Evolutionary conservation across 1,284 basidiomycete species (phyloP), one percentile per base, ranked within the genome.

Genomic region (Ganoderma multipileum): DNA sequence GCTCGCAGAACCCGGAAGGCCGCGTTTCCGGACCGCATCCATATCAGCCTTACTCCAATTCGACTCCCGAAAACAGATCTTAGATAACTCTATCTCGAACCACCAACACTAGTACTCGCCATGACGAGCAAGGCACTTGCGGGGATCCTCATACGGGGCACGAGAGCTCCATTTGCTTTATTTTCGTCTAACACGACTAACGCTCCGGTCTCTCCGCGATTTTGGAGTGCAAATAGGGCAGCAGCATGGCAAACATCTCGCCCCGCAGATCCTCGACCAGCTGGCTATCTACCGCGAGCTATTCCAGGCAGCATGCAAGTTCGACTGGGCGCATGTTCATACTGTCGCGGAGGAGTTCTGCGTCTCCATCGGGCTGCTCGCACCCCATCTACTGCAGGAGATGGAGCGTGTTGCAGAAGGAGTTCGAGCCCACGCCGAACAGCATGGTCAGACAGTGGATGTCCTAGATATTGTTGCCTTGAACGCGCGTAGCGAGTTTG

Each of bases 401-500:
- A 81, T 82, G 71, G 72, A 74, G 28, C 80, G 79, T 8, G 79
- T 80, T 39, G 79, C 77, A 0, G 76, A 78, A 47, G 80, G 80
- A 1, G 69, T 79, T 0, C 20, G 52, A 0, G 65, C 70, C 7
- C 16, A 47, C 2, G 36, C 33, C 38, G 18, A 23, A 28, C 18
- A 26, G n/a, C 28, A 59, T 1, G 39, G 7, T 2, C 11, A n/a
- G 41, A 63, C 14, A 16, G 73, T 80, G 7, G 74, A 75, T n/a
- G 52, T 79, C 20, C 66, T 78, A 2, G 79, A 81, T 61, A 78
- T 82, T 63, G 64, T 82, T 36, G 80, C 79, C 2, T 74, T 82
- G 7, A 82, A 82, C 65, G 74, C 78, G 11, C 71, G 81, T 41
- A 81, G 80, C 72, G 80, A 82, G 73, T 81, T 82, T 63, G 79